Evolutionary conservation across 208 protist species (phyloP), one percentile per base, ranked within the genome.

Genomic region (Trypanosoma theileri): DNA sequence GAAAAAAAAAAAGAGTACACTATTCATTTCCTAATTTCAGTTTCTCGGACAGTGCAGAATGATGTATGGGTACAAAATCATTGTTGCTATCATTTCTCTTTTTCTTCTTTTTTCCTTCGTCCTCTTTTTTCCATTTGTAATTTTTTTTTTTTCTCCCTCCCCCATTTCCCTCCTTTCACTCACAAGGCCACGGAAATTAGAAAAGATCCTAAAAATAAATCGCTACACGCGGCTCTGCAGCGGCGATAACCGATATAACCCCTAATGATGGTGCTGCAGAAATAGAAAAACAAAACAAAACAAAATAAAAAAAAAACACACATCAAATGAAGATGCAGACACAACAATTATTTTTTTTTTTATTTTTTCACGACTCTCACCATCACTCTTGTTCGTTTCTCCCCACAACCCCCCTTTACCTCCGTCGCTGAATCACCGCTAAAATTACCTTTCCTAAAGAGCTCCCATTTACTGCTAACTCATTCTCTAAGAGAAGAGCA

Each of bases 401-500:
- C 1, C 28, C 28, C 28, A 35, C 28, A 35, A 35, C 28, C 51
- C 24, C 24, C n/a, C 50, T 14, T 54, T 21, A 24, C 12, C 13
- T 48, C 16, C 16, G 1, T 48, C 16, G 44, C 16, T 48, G 10
- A 14, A 48, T 17, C 16, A 12, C 10, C 44, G 16, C 44, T n/a
- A n/a, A 48, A 48, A 48, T 11, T n/a, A 11, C 16, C 10, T n/a
- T n/a, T n/a, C 8, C 21, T 56, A 31, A 42, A 24, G 8, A 21
- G 54, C 1, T 16, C n/a, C 4, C 31, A 55, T 66, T 16, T 46
- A 28, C 3, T 50, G 3, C 42, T 42, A 14, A 44, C 11, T 45
- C 0, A 59, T 35, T 50, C 58, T 81, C 79, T 93, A 93, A 44
- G 87, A 90, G 87, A 93, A 93, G 79, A 93, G 82, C 87, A 93